Evolutionary conservation across 495 filamentous ascomycete species (phyloP), one percentile per base, ranked within the genome.

Genomic region (Neurospora hispaniola): DNA sequence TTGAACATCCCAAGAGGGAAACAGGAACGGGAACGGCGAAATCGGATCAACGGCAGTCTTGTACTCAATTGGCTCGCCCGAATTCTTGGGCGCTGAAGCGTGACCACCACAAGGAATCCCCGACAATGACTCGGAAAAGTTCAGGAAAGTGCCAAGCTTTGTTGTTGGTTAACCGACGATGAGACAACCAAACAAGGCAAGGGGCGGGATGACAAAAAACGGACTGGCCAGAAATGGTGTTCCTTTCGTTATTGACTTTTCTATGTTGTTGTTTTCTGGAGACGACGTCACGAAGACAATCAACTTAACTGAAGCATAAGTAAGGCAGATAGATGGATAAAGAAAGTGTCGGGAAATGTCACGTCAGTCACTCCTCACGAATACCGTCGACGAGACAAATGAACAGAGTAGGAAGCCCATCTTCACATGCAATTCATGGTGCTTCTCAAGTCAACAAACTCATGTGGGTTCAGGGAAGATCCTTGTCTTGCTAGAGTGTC

Each of bases 1-100:
- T 39, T 48, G n/a, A 69, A 70, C 71, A 75, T 75, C 44, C 71
- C 73, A 42, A 23, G 12, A 62, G 23, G 23, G 23, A 62, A 31
- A 62, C 54, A 23, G 54, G 54, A 62, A 31, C 20, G 20, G 20
- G 48, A 59, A 27, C 54, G 54, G 12, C 12, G 54, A 62, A 62
- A 8, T 62, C 54, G 14, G 54, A 16, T 62, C 31, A 23, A 27
- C 54, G 54, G 12, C 23, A 23, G 23, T 31, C 31, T 62, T 62
- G 54, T 31, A 62, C 23, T 62, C 54, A 23, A 74, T 62, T 43
- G 69, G 59, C 62, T 62, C 27, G 59, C 27, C 16, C 9, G 54
- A 48, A 48, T 41, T 42, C 27, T 44, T 16, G 62, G 43, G 71
- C 48, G 39, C 16, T 16, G 68, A n/a, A 6, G 48, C 41, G 42